Evolutionary conservation across 495 filamentous ascomycete genomes (phyloP).

Genomic region (Parachaetomium inaequale): DNA sequence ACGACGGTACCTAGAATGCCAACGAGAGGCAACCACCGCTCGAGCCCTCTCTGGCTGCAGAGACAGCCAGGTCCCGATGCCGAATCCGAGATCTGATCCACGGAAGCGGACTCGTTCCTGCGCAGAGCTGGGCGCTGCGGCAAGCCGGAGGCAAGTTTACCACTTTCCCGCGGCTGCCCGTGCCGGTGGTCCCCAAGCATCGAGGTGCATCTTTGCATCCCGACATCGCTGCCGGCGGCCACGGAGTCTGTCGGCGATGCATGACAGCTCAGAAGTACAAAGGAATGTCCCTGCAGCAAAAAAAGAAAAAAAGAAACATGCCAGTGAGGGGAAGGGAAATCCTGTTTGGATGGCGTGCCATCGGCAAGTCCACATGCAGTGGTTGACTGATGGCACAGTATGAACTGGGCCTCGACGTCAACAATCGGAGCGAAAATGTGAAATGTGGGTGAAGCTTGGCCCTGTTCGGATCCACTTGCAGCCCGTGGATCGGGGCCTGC

Average conservation of each 20-base stretch:
- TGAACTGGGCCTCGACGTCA: not conserved
- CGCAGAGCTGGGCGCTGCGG: not conserved
- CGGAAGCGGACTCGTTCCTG: not conserved
- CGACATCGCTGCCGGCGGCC: not conserved
- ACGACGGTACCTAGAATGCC: not conserved
- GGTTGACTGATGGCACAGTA: constrained; percentile 1
- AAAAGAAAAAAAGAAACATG: not conserved
- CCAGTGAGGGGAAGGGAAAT: not conserved
- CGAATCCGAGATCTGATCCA: not conserved
- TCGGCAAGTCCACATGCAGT: not conserved
- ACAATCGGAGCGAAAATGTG: not conserved
- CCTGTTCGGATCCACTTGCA: not conserved
- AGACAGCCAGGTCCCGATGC: not conserved
- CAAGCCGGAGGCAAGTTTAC: constrained; percentile 1
- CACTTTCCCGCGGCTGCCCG: not conserved
- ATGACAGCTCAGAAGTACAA: not conserved
- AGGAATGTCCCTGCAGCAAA: not conserved
- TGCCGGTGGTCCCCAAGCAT: not conserved
- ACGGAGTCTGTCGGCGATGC: not conserved
- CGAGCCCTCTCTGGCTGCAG: not conserved
- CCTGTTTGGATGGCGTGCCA: not conserved
- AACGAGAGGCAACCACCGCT: not conserved
- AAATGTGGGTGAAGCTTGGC: not conserved
- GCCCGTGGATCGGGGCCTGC: not conserved
- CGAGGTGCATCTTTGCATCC: constrained; percentile 1